Evolutionary conservation across 2,329 filamentous ascomycete species (phyloP).

Genomic region (Chaetomium sp.): DNA sequence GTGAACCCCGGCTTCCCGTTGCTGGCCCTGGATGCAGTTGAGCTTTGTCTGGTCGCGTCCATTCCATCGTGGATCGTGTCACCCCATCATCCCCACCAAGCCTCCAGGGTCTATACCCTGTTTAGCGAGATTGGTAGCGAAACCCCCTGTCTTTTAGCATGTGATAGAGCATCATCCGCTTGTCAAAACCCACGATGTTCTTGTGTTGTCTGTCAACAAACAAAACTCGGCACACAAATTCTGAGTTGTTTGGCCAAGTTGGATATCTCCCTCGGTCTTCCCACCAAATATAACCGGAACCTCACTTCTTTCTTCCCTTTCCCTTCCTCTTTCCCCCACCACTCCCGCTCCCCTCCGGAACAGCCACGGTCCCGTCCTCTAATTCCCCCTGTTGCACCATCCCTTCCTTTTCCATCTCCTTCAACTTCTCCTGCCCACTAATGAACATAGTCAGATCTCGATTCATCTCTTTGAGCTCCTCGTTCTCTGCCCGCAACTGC

Average conservation of each 20-base stretch:
- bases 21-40: no score
- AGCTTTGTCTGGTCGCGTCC: no score
- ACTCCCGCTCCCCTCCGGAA: constrained; percentile 34
- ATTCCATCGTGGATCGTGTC: no score
- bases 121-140: background rate
- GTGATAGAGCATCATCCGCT: background rate
- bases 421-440: constrained; percentile 72
- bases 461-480: constrained; percentile 77
- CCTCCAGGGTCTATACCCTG: background rate
- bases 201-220: background rate
- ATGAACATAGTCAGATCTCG: constrained; percentile 84
- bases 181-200: background rate
- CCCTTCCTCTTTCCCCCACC: constrained; percentile 38
- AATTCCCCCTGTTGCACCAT: constrained; percentile 62
- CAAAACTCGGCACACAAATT: background rate
- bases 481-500: constrained; percentile 61
- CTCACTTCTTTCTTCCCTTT: constrained; percentile 10
- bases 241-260: background rate
- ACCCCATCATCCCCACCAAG: no score
- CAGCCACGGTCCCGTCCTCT: constrained; percentile 62
- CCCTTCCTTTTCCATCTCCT: constrained; percentile 58
- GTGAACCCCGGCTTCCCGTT: background rate
- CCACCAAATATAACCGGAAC: background rate
- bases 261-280: background rate
- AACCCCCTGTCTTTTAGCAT: background rate